phyloP scores from a whole-genome alignment of 2,329 filamentous ascomycete species.

The Colletotrichum echinochloae region DNA sequence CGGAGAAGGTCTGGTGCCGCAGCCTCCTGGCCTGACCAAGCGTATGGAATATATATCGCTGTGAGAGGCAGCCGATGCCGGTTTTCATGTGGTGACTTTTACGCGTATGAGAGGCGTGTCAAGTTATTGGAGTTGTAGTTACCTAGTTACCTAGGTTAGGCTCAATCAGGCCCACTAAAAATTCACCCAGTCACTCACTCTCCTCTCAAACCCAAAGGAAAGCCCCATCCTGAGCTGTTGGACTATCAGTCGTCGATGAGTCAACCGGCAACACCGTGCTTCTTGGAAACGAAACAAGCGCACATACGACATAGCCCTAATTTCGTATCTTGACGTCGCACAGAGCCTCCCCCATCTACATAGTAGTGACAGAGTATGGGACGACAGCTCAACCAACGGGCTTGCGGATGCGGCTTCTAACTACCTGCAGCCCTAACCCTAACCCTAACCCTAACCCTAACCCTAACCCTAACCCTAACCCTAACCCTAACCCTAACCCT shows the following conservation, averaged over 20 bases:
- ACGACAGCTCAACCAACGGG: conserved; percentile 2
- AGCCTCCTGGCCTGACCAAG: too few species aligned
- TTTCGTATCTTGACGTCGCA: neutral
- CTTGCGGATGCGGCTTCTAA: too few species aligned
- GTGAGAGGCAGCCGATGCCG: neutral
- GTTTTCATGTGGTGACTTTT: neutral
- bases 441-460: too few species aligned
- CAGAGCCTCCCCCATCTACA: neutral
- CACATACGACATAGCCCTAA: neutral
- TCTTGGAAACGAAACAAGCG: neutral
- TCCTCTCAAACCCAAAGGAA: neutral
- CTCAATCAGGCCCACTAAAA: conserved; percentile 1
- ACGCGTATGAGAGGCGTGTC: neutral
- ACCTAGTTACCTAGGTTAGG: neutral
- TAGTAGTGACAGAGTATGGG: neutral
- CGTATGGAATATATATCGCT: neutral
- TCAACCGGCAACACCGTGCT: neutral
- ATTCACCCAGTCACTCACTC: neutral
- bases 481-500: too few species aligned
- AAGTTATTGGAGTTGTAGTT: conserved; percentile 1
- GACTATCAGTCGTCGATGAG: conserved; percentile 3
- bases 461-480: too few species aligned
- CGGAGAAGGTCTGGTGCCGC: neutral
- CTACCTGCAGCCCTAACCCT: too few species aligned
- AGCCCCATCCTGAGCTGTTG: neutral